A percentile compares a stretch with the other conserved stretches of the same genome.
Evolutionary conservation across 441 rosid genomes (phyloP).

Genomic region (Aquilaria agallochum): DNA sequence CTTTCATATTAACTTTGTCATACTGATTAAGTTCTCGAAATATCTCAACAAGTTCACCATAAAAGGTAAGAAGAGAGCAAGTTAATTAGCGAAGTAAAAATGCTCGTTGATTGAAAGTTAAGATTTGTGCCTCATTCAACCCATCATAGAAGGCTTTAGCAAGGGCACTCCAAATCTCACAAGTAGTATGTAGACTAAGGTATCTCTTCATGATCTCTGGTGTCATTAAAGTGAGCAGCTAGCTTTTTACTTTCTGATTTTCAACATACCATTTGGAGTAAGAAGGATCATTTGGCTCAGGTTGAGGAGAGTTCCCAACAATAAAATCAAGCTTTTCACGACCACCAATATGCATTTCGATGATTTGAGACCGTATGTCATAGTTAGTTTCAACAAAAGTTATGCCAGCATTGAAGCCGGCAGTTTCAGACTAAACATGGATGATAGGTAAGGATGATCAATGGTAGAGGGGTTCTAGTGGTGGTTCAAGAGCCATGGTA

Average conservation of each 20-base stretch:
- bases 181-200: background rate
- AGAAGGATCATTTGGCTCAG: background rate
- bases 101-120: constrained; percentile 8
- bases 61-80: constrained; percentile 5
- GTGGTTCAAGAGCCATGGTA: no score
- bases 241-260: constrained; percentile 9
- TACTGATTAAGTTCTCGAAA: constrained; percentile 1
- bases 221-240: constrained; percentile 6
- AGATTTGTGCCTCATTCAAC: constrained; percentile 1
- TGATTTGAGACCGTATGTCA: constrained; percentile 5
- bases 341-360: background rate
- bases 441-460: no score
- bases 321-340: constrained; percentile 1
- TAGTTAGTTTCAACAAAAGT: constrained; percentile 4
- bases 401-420: background rate
- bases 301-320: background rate
- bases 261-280: background rate
- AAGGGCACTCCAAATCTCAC: constrained; percentile 1
- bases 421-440: constrained; percentile 1
- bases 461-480: no score
- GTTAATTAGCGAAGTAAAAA: background rate
- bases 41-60: constrained; percentile 6
- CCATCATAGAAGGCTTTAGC: constrained; percentile 16
- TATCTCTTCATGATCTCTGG: background rate
- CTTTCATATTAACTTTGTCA: constrained; percentile 8